phyloP scores from a whole-genome alignment of 78 protist genomes.

The Tieghemostelium lacteum region DNA sequence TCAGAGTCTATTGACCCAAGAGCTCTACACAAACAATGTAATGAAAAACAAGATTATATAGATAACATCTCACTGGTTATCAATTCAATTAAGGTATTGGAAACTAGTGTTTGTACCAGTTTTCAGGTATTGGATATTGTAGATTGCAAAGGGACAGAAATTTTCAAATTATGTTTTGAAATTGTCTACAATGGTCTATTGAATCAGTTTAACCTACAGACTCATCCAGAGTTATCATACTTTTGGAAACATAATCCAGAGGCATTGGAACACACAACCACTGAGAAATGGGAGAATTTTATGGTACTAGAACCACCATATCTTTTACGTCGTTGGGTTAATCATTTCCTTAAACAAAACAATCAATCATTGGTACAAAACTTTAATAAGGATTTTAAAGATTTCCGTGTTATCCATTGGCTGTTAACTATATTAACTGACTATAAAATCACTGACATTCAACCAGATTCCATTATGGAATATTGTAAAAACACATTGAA shows the following conservation, averaged over 20 bases:
- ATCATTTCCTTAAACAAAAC: constrained; percentile 31
- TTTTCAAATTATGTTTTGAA: constrained; percentile 23
- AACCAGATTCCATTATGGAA: background rate
- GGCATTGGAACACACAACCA: background rate
- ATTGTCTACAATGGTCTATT: constrained; percentile 34
- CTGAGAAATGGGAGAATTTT: constrained; percentile 69
- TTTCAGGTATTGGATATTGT: background rate
- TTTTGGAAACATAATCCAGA: constrained; percentile 64
- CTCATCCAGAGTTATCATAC: constrained; percentile 58
- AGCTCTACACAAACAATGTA: constrained; percentile 21
- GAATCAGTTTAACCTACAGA: constrained; percentile 1
- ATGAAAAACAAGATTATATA: background rate
- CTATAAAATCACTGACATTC: too few species aligned
- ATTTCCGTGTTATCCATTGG: too few species aligned
- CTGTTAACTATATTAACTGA: too few species aligned
- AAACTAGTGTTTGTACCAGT: background rate
- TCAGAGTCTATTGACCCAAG: constrained; percentile 56
- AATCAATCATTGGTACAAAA: background rate
- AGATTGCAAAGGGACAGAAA: background rate
- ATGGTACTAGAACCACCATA: constrained; percentile 21
- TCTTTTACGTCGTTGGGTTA: constrained; percentile 40
- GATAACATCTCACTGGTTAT: constrained; percentile 15
- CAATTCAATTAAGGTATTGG: constrained; percentile 21
- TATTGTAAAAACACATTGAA: background rate
- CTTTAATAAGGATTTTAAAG: background rate